phyloP scores from a whole-genome alignment of 1,284 basidiomycete genomes.

The Coniferiporia weirii region DNA sequence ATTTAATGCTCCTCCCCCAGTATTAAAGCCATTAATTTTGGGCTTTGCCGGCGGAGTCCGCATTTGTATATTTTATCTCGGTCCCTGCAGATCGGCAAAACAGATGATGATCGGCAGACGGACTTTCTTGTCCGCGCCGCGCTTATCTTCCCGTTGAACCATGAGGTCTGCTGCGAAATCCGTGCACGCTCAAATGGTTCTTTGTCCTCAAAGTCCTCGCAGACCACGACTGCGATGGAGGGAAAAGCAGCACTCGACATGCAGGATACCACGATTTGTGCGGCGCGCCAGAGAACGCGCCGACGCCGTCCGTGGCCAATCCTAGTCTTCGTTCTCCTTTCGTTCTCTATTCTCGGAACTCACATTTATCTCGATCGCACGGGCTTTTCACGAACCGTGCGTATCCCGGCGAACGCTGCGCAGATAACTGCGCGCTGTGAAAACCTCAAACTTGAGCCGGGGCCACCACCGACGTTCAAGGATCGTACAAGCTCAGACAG shows the following conservation, averaged over 20 bases:
- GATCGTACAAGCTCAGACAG: constrained; percentile 63
- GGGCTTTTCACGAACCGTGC: not conserved
- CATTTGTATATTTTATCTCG: no score
- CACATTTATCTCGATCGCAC: not conserved
- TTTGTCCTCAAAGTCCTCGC: not conserved
- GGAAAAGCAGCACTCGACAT: not conserved
- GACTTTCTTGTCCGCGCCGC: no score
- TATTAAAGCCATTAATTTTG: no score
- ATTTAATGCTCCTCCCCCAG: no score
- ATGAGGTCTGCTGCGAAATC: not conserved
- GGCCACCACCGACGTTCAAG: constrained; percentile 47
- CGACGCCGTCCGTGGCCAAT: constrained; percentile 6
- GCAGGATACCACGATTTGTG: not conserved
- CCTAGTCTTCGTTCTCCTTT: not conserved
- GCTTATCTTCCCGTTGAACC: no score
- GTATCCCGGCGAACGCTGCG: not conserved
- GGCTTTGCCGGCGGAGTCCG: no score
- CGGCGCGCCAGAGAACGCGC: not conserved
- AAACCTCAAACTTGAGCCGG: constrained; percentile 23
- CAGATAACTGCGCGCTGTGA: constrained; percentile 16
- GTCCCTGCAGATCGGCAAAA: no score
- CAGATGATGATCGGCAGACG: no score
- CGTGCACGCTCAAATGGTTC: not conserved
- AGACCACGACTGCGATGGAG: not conserved
- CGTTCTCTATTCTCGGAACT: not conserved